These are phyloP conservation scores for Pseudogymnoascus sp. DNA, from an alignment of 2,329 filamentous ascomycete species.

Conservation along the genomic window DNA sequence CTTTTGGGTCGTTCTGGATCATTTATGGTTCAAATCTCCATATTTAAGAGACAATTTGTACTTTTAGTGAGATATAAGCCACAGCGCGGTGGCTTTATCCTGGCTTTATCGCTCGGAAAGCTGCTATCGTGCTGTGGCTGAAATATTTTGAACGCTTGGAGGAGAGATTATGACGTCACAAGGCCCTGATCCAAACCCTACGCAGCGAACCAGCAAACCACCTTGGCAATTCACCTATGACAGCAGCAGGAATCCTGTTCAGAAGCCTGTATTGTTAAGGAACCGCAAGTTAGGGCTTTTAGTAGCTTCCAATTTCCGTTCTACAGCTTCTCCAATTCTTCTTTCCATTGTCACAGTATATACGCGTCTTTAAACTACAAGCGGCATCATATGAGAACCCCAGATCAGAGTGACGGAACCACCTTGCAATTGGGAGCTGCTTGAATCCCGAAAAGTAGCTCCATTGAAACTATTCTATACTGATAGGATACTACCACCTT, in stretches of 20 bases:
- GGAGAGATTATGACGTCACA: not conserved
- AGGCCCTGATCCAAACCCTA: not conserved
- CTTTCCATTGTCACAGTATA: not conserved
- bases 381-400: not conserved
- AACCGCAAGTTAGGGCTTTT: not conserved
- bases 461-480: not conserved
- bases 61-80: not conserved
- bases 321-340: not conserved
- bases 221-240: constrained; percentile 3
- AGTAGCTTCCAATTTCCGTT: not conserved
- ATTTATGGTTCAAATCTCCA: not conserved
- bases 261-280: not conserved
- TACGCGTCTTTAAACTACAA: not conserved
- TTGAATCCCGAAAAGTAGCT: not conserved
- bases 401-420: not conserved
- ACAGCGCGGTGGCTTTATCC: not conserved
- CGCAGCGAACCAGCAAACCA: not conserved
- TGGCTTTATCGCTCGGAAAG: not conserved
- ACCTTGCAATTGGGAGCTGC: not conserved
- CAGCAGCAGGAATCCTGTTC: not conserved
- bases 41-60: not conserved
- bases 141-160: not conserved
- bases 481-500: not conserved
- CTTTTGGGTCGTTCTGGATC: not conserved
- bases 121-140: not conserved